A percentile compares a stretch with the other conserved stretches of the same genome.
Evolutionary conservation across 129 eudicot species (phyloP).

Genomic region (Lonicera japonica): DNA sequence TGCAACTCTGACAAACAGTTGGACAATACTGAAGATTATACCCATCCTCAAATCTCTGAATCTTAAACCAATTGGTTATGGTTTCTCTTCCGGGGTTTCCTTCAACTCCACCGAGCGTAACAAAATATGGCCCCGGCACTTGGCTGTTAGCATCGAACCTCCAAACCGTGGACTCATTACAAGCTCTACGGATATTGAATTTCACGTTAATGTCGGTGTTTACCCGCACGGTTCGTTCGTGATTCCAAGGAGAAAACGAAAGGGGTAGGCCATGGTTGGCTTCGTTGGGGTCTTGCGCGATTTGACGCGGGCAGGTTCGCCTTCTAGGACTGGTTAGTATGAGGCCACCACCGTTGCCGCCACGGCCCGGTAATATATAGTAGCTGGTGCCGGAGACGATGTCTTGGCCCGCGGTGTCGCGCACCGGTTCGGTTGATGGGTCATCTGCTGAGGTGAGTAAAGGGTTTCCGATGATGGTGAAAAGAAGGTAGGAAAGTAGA

Average conservation of each 20-base stretch:
- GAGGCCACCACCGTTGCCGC: constrained; percentile 3
- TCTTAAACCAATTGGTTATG: constrained; percentile 10
- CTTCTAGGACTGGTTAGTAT: neutral
- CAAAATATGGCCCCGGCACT: neutral
- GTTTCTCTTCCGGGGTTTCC: constrained; percentile 3
- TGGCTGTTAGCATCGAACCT: neutral
- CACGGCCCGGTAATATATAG: neutral
- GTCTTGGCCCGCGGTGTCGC: neutral
- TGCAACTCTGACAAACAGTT: neutral
- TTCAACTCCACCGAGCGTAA: neutral
- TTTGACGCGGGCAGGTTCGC: neutral
- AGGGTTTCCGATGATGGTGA: neutral
- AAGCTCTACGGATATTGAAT: neutral
- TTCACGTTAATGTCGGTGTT: neutral
- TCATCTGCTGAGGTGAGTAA: neutral
- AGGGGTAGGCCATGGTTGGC: neutral
- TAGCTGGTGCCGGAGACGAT: neutral
- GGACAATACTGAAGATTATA: constrained; percentile 10
- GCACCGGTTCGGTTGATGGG: neutral
- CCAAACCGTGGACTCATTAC: constrained; percentile 8
- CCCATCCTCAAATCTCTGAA: neutral
- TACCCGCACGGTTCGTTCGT: neutral
- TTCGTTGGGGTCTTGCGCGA: neutral
- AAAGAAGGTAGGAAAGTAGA: neutral
- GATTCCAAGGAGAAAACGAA: neutral